phyloP scores from a whole-genome alignment of 495 filamentous ascomycete species.

The Platismatia glauca region DNA sequence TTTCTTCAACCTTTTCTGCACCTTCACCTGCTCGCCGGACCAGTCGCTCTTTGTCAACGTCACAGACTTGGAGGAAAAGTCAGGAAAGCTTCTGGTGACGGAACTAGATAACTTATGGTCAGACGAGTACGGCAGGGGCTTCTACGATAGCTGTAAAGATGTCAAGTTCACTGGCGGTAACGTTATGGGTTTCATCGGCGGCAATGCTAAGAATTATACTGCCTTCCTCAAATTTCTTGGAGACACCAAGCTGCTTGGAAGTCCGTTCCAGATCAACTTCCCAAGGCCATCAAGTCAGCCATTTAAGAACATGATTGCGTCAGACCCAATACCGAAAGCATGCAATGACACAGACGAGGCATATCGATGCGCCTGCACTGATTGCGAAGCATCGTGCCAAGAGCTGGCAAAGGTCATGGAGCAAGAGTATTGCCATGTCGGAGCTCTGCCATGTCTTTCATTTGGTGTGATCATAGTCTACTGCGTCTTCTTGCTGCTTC shows the following conservation, averaged over 20 bases:
- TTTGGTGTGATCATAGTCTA: constrained; percentile 88
- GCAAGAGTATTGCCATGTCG: constrained; percentile 67
- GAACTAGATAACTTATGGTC: constrained; percentile 89
- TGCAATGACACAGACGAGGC: constrained; percentile 81
- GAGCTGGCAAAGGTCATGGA: constrained; percentile 63
- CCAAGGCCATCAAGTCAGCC: constrained; percentile 49
- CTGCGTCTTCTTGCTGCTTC: constrained; percentile 56
- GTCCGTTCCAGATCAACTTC: constrained; percentile 97
- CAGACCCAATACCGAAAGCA: constrained; percentile 59
- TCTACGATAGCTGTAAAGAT: constrained; percentile 96
- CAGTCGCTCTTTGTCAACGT: constrained; percentile 95
- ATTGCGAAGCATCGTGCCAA: constrained; percentile 79
- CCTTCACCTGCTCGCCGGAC: constrained; percentile 93
- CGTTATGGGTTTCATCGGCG: constrained; percentile 92
- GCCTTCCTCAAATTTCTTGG: constrained; percentile 86
- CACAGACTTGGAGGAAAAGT: constrained; percentile 54
- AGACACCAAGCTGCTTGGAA: constrained; percentile 76
- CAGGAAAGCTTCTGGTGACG: constrained; percentile 64
- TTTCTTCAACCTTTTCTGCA: constrained; percentile 96
- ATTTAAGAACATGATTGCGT: constrained; percentile 51
- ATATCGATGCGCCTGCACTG: constrained; percentile 86
- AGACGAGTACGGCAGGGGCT: constrained; percentile 74
- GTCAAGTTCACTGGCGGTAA: constrained; percentile 92
- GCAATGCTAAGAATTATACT: constrained; percentile 82
- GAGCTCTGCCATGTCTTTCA: constrained; percentile 77